Base-by-base conservation (phyloP, 2,329 filamentous ascomycete genomes). In the Monascus ruber region DNA sequence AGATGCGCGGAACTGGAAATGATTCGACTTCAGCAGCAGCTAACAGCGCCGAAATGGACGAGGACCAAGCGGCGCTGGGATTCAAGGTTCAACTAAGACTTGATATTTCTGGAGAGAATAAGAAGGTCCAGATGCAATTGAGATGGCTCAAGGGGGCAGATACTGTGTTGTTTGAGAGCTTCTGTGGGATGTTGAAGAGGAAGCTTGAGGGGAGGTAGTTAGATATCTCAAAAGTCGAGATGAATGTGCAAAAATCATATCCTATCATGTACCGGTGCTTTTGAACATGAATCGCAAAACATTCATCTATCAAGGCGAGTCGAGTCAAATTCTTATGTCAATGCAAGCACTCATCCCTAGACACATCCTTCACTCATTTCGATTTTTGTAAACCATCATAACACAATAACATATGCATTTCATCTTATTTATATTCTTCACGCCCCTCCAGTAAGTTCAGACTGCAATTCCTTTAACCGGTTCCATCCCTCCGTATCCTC, bases 71-170 rank as follows among this genome's bases (percentile, higher is more conserved):
- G 36, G 59, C 58, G 1, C 70, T 84, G 38, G 79, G 76, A 0
- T 79, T 84, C 51, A 71, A 67, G 39, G 59, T 83, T 6, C 57
- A 62, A n/a, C 52, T 79, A 24, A 64, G 58, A 52, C 60, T 11
- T 56, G 57, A 17, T 17, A 17, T 37, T 11, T 41, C 35, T 25
- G 42, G 31, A 26, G 53, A 63, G 33, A 54, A 58, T 10, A 58
- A 68, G 3, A 58, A 65, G 11, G 65, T 79, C 0, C 60, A 55
- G 2, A 63, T 82, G 4, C 49, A 61, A 4, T 67, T 83, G 39
- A 70, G 83, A 27, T 93, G 85, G 88, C 54, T 85, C 1, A 79
- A 85, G 50, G 89, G 91, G 0, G 68, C 71, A 5, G 83, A 94
- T 47, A 68, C 74, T 11, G 71, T 79, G 1, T 55, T 91, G 0